Conservation (phyloP, 148 eudicot genomes). For the Chenopodium formosanum region DNA sequence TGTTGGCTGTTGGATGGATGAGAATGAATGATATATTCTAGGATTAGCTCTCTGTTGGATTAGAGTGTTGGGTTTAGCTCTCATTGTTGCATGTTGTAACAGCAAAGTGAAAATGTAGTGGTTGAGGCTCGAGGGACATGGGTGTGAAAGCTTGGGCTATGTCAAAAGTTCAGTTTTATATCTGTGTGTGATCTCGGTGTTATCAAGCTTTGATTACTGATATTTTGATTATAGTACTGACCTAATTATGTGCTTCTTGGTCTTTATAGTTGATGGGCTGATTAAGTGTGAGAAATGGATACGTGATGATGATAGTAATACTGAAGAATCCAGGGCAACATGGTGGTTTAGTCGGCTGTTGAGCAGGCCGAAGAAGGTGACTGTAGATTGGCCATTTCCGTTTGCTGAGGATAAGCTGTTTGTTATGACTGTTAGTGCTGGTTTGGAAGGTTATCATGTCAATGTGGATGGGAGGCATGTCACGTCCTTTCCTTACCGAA, state of each 20-base stretch:
- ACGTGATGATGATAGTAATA: constrained; percentile 59
- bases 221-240: background rate
- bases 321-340: constrained; percentile 59
- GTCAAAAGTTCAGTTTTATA: background rate
- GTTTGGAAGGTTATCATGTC: constrained; percentile 82
- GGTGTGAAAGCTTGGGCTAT: background rate
- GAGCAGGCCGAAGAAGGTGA: constrained; percentile 65
- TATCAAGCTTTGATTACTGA: background rate
- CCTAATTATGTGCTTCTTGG: constrained; percentile 11
- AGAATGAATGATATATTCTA: background rate
- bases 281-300: constrained; percentile 84
- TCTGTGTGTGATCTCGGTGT: background rate
- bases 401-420: constrained; percentile 77
- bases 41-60: background rate
- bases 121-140: background rate
- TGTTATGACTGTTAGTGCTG: constrained; percentile 76
- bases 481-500: constrained; percentile 83
- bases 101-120: background rate
- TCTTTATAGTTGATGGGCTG: constrained; percentile 58
- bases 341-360: constrained; percentile 79
- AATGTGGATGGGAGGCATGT: constrained; percentile 83
- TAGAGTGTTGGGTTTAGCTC: background rate
- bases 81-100: background rate
- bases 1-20: background rate
- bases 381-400: constrained; percentile 84